Base-by-base conservation (phyloP, 345 rosid species). In the Rhodamnia rubescens region DNA sequence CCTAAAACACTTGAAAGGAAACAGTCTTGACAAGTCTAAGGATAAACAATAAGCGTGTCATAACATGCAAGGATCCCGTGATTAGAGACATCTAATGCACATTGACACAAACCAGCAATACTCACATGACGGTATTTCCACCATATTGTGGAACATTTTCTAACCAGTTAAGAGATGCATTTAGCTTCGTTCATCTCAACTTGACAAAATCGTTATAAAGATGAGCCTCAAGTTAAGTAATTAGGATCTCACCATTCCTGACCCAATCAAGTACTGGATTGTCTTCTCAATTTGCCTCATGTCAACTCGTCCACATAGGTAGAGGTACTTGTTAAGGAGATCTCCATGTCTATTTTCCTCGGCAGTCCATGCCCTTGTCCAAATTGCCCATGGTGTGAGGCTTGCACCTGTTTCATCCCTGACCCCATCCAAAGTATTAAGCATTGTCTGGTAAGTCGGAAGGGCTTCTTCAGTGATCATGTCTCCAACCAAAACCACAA, bases 381-480 rank as follows among this genome's bases (percentile, higher is more conserved):
- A 94, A 47, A 91, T 58, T 15, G 94, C 95, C 96, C 96, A 94
- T 40, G 99, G 58, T 74, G 93, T 92, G 58, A 49, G 96, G 88
- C 98, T 97, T 44, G 97, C 98, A 14, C 98, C 97, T 5, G 96
- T 95, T 85, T 94, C 97, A 89, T 95, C 98, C 81, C 95, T 86
- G 64, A 91, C 94, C 44, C 95, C 98, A 83, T 95, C 98, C 52
- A 94, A 85, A 74, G 97, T 94, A 85, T 95, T 94, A 64, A 95
- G 87, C 95, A 93, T 93, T 16, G 97, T 92, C 86, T 93, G 97
- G 82, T 94, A 94, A 55, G 98, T 93, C 2, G 98, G 98, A 86
- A 95, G 97, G 3, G 98, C 96, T 88, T 94, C 97, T 88, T 95
- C 98, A 3, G 98, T 94, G 92, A 95, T 89, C 97, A 95, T 95